A percentile compares a stretch with the other conserved stretches of the same genome.
Conservation (phyloP, 371 early-diverging fungal species). For the Mortierella sp. region DNA sequence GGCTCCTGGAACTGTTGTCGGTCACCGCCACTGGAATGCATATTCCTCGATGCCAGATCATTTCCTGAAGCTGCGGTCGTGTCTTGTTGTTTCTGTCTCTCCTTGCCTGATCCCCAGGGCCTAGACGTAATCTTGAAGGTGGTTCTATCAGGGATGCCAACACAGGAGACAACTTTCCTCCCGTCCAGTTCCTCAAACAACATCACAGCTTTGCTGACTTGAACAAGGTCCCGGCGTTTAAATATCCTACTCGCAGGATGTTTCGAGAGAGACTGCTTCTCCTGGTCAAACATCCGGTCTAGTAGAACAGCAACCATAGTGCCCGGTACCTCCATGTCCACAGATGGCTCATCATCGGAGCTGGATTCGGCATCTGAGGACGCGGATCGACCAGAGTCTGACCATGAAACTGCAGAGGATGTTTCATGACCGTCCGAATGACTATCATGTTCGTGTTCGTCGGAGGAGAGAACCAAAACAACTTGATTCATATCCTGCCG, state of each 20-base stretch:
- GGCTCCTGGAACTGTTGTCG: too few species aligned
- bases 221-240: too few species aligned
- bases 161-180: slow-evolving; percentile 11
- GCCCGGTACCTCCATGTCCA: too few species aligned
- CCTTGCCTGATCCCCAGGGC: background rate
- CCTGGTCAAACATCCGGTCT: background rate
- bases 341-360: background rate
- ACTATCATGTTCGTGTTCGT: background rate
- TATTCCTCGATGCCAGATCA: too few species aligned
- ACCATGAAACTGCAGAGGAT: slow-evolving; percentile 16
- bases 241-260: too few species aligned
- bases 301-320: slow-evolving; percentile 28
- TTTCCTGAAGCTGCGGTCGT: background rate
- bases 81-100: background rate
- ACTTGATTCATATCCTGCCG: too few species aligned
- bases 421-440: background rate
- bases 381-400: slow-evolving; percentile 11
- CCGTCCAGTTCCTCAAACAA: background rate
- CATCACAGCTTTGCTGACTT: slow-evolving; percentile 10
- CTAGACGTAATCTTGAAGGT: background rate
- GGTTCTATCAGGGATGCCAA: slow-evolving; percentile 17
- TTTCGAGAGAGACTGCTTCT: too few species aligned
- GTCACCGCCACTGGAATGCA: too few species aligned
- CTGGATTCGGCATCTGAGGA: background rate
- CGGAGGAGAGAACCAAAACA: slow-evolving; percentile 2